Conservation (phyloP, 768 basidiomycete genomes). For the Xerocomellus intermedius region DNA sequence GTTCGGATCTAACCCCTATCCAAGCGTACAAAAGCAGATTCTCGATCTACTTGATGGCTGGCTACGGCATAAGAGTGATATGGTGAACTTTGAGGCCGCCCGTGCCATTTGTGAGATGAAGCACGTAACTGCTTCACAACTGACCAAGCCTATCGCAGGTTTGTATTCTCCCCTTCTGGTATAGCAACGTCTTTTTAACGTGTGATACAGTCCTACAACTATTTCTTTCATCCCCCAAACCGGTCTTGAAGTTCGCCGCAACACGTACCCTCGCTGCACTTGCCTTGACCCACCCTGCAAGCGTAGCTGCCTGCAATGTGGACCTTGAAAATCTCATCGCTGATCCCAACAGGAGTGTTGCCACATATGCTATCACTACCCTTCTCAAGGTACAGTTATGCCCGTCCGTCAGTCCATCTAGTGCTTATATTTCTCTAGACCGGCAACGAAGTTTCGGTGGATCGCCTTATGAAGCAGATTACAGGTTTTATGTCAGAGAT, state of each 20-base stretch:
- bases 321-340: slow-evolving; percentile 97
- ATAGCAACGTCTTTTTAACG: slow-evolving; percentile 6
- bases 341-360: slow-evolving; percentile 92
- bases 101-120: slow-evolving; percentile 97
- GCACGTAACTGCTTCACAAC: slow-evolving; percentile 70
- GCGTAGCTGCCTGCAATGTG: slow-evolving; percentile 90
- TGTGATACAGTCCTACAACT: slow-evolving; percentile 74
- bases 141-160: slow-evolving; percentile 90
- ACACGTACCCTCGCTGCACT: slow-evolving; percentile 92
- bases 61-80: slow-evolving; percentile 98
- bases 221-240: slow-evolving; percentile 93
- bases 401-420: neutral
- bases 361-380: slow-evolving; percentile 98
- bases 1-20: neutral
- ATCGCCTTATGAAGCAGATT: slow-evolving; percentile 98
- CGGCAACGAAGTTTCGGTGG: slow-evolving; percentile 97
- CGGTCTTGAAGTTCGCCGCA: slow-evolving; percentile 95
- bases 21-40: slow-evolving; percentile 88
- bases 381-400: slow-evolving; percentile 73
- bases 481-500: slow-evolving; percentile 99
- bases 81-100: slow-evolving; percentile 99
- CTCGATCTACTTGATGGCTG: slow-evolving; percentile 91
- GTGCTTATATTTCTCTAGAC: slow-evolving; percentile 55
- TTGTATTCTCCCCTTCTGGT: slow-evolving; percentile 23
- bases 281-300: slow-evolving; percentile 79